Percentiles rank a stretch among this genome's conserved stretches.
phyloP scores from a whole-genome alignment of 163 green algal species.

The Scenedesmus sp. region DNA sequence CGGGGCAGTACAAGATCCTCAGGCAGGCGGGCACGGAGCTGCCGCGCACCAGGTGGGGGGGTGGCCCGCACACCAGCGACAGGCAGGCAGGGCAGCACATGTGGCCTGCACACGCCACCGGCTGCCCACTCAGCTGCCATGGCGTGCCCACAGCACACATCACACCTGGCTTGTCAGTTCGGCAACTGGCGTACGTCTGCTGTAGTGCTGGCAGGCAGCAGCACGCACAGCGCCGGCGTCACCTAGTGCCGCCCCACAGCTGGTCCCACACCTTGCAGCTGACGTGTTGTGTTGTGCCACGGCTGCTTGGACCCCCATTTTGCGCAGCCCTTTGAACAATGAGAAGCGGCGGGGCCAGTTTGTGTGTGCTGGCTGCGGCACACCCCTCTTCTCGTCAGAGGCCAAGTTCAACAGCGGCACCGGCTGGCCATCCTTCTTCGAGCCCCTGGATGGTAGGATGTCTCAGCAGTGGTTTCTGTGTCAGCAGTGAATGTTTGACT shows the following conservation, averaged over 20 bases:
- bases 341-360: constrained; percentile 82
- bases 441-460: constrained; percentile 61
- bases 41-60: constrained; percentile 25
- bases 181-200: too few species aligned
- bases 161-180: too few species aligned
- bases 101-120: too few species aligned
- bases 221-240: background rate
- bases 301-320: background rate
- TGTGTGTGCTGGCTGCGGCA: constrained; percentile 79
- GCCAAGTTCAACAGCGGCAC: constrained; percentile 85
- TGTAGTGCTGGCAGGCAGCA: too few species aligned
- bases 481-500: too few species aligned
- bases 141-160: too few species aligned
- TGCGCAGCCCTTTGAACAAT: constrained; percentile 60
- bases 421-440: constrained; percentile 84
- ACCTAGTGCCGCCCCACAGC: background rate
- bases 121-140: too few species aligned
- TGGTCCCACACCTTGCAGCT: background rate
- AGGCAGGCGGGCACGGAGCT: constrained; percentile 44
- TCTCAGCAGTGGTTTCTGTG: background rate
- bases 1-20: constrained; percentile 41
- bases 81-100: background rate
- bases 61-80: background rate
- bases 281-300: too few species aligned
- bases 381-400: constrained; percentile 69